phyloP scores from a whole-genome alignment of 2,329 filamentous ascomycete species.

The Aspergillus candidus region DNA sequence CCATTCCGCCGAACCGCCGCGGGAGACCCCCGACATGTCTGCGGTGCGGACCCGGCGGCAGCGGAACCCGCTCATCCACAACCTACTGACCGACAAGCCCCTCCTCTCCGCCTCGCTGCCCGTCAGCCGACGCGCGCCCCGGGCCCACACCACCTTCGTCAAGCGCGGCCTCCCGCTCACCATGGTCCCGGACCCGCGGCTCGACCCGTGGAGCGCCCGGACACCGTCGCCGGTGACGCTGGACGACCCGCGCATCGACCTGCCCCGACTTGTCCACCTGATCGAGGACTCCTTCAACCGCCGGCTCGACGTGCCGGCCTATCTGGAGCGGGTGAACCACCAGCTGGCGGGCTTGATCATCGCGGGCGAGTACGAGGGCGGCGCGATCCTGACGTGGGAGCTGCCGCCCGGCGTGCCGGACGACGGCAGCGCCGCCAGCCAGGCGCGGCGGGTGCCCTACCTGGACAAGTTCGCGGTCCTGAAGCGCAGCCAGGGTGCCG shows the following conservation, averaged over 20 bases:
- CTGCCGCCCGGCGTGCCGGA: constrained; percentile 56
- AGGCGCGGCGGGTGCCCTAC: constrained; percentile 73
- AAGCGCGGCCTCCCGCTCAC: constrained; percentile 88
- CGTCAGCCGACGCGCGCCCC: constrained; percentile 53
- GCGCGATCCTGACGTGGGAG: constrained; percentile 93
- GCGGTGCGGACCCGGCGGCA: constrained; percentile 54
- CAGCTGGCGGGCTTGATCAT: constrained; percentile 88
- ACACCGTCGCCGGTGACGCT: constrained; percentile 59
- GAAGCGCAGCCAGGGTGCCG: constrained; percentile 78
- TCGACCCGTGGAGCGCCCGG: constrained; percentile 62
- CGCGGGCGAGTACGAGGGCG: constrained; percentile 93
- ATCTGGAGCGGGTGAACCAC: constrained; percentile 71
- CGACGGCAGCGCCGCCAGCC: constrained; percentile 47
- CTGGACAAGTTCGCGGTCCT: constrained; percentile 96
- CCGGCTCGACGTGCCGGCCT: constrained; percentile 75
- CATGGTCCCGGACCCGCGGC: constrained; percentile 67
- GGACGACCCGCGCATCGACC: constrained; percentile 74
- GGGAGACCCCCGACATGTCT: constrained; percentile 29
- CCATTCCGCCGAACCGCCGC: constrained; percentile 41
- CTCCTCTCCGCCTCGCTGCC: constrained; percentile 88
- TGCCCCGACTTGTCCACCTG: constrained; percentile 72
- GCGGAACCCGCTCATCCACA: constrained; percentile 87
- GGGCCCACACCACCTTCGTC: constrained; percentile 67
- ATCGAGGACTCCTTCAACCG: constrained; percentile 92
- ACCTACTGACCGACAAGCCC: constrained; percentile 90